These are phyloP conservation scores for Amesomyces nigricolor DNA, from an alignment of 2,329 filamentous ascomycete genomes.

Conservation along the genomic window DNA sequence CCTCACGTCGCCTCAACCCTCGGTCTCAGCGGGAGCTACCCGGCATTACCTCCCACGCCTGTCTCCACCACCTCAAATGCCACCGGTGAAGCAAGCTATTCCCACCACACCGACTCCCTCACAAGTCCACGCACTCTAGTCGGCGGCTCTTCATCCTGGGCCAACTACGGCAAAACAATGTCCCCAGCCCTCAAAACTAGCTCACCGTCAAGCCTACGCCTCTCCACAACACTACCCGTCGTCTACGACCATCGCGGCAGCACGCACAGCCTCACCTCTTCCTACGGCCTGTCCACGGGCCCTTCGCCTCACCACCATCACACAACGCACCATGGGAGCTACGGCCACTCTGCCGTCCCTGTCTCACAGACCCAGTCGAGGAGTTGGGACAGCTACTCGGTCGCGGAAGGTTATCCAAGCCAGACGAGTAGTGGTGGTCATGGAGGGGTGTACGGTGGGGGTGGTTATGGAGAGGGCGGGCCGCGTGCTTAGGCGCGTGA, in stretches of 20 bases:
- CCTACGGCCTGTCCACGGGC: slow-evolving; percentile 20
- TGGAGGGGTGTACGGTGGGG: slow-evolving; percentile 22
- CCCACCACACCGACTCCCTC: slow-evolving; percentile 44
- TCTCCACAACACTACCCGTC: slow-evolving; percentile 33
- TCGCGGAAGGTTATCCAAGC: slow-evolving; percentile 20
- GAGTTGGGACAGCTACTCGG: slow-evolving; percentile 25
- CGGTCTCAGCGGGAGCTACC: slow-evolving; percentile 36
- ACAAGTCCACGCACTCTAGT: slow-evolving; percentile 49
- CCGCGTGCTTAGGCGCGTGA: slow-evolving; percentile 22
- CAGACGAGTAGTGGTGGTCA: slow-evolving; percentile 28
- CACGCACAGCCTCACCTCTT: slow-evolving; percentile 22
- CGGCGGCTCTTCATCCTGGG: slow-evolving; percentile 45
- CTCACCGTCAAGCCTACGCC: slow-evolving; percentile 34
- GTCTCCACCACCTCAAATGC: slow-evolving; percentile 28
- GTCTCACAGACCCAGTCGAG: slow-evolving; percentile 21
- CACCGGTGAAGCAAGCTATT: slow-evolving; percentile 35
- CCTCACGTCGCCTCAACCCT: slow-evolving; percentile 39
- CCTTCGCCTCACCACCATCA: slow-evolving; percentile 16
- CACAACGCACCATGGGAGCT: slow-evolving; percentile 19
- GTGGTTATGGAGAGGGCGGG: slow-evolving; percentile 23
- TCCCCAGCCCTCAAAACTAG: slow-evolving; percentile 38
- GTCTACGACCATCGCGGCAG: slow-evolving; percentile 34
- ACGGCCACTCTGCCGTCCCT: slow-evolving; percentile 19
- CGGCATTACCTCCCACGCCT: slow-evolving; percentile 44
- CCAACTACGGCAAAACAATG: slow-evolving; percentile 44